Percentiles rank a stretch among this genome's conserved stretches.
These are phyloP conservation scores for Parietichytrium sp. DNA, from an alignment of 108 stramenopile genomes.

Conservation along the genomic window DNA sequence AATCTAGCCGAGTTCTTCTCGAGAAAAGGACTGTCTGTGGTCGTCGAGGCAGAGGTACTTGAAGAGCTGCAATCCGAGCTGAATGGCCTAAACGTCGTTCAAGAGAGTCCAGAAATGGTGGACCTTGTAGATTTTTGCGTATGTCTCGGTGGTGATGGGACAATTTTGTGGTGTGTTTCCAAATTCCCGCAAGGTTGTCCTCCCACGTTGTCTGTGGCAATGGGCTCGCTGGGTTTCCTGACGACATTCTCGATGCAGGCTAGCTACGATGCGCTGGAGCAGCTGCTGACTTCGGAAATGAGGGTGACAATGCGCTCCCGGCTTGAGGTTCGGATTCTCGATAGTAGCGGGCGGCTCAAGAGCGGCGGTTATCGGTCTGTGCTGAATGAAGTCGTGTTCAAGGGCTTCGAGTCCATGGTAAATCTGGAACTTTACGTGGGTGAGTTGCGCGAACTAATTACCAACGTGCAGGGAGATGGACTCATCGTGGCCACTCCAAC, in stretches of 20 bases:
- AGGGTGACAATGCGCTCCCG: neutral
- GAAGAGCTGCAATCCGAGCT: neutral
- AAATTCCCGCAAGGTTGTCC: slow-evolving; percentile 58
- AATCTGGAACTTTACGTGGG: slow-evolving; percentile 74
- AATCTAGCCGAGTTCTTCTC: slow-evolving; percentile 14
- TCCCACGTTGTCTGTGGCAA: slow-evolving; percentile 77
- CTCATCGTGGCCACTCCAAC: slow-evolving; percentile 92
- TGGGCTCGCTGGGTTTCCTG: slow-evolving; percentile 88
- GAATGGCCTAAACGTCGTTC: slow-evolving; percentile 1
- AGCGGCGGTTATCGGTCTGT: slow-evolving; percentile 67
- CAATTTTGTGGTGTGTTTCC: slow-evolving; percentile 46
- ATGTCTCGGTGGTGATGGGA: slow-evolving; percentile 55
- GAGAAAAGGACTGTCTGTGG: neutral
- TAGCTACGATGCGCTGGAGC: slow-evolving; percentile 67
- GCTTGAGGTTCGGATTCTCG: neutral
- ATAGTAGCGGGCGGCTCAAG: neutral
- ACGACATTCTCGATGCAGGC: slow-evolving; percentile 77
- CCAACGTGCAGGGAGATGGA: slow-evolving; percentile 94
- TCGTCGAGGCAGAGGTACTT: neutral
- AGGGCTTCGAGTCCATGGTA: slow-evolving; percentile 80
- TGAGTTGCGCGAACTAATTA: slow-evolving; percentile 61
- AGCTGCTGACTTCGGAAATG: slow-evolving; percentile 40
- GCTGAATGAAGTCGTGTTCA: slow-evolving; percentile 91
- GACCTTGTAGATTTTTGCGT: slow-evolving; percentile 50
- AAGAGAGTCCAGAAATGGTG: neutral